phyloP scores from a whole-genome alignment of 495 filamentous ascomycete genomes.

The Tuber brumale region DNA sequence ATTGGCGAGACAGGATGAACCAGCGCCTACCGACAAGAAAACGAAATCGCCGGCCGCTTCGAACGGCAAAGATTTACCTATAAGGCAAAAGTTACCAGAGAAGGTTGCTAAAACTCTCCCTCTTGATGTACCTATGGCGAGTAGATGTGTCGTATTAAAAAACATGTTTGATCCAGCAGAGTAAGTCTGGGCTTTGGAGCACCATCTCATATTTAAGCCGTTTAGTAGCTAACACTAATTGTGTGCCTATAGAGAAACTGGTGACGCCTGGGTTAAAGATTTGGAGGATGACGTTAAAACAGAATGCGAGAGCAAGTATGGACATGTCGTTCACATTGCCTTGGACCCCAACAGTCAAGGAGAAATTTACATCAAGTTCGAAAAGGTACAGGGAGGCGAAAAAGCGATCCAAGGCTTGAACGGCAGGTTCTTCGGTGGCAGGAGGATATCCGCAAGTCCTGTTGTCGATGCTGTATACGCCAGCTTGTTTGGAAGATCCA shows the following conservation, averaged over 20 bases:
- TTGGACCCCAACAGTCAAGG: conserved; percentile 88
- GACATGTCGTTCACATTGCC: conserved; percentile 94
- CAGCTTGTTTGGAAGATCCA: conserved; percentile 86
- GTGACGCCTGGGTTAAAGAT: conserved; percentile 84
- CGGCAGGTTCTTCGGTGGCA: conserved; percentile 87
- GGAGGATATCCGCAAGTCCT: conserved; percentile 82
- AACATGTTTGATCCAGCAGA: conserved; percentile 91
- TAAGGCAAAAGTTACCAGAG: conserved; percentile 53
- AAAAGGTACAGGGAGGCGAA: conserved; percentile 85
- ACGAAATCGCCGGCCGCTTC: conserved; percentile 27
- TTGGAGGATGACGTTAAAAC: conserved; percentile 86
- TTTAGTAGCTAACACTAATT: conserved; percentile 41
- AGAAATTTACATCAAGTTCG: conserved; percentile 98
- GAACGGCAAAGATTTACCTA: conserved; percentile 51
- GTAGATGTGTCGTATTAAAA: conserved; percentile 84
- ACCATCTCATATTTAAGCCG: background rate
- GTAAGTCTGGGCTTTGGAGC: conserved; percentile 54
- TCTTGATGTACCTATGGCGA: conserved; percentile 84
- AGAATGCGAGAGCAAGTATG: conserved; percentile 95
- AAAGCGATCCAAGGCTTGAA: conserved; percentile 97
- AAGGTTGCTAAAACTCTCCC: conserved; percentile 79
- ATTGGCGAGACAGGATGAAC: conserved; percentile 91
- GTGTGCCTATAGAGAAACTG: conserved; percentile 64
- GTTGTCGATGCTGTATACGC: conserved; percentile 98
- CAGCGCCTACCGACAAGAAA: conserved; percentile 49